Conservation (phyloP, 345 rosid genomes). For the Hibiscus mutabilis region DNA sequence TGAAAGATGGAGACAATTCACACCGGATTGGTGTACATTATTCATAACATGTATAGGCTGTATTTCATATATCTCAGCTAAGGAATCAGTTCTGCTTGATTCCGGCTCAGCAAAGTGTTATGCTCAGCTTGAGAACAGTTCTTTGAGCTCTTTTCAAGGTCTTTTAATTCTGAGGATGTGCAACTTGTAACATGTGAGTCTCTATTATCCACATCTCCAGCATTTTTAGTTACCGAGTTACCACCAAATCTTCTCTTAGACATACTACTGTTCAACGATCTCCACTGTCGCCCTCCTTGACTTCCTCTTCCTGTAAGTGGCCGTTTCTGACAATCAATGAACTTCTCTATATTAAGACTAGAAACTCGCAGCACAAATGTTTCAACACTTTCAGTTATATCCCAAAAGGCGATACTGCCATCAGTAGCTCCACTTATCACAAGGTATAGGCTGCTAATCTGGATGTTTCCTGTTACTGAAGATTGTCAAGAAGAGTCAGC, state of each 20-base stretch:
- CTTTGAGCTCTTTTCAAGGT: conserved; percentile 10
- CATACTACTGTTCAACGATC: conserved; percentile 29
- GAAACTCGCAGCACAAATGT: conserved; percentile 58
- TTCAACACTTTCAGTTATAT: conserved; percentile 58
- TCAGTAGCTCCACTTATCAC: conserved; percentile 88
- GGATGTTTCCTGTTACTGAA: conserved; percentile 37
- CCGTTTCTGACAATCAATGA: conserved; percentile 57
- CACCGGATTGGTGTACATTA: conserved; percentile 78
- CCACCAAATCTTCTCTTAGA: conserved; percentile 22
- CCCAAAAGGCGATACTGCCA: conserved; percentile 92
- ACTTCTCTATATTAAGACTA: conserved; percentile 40
- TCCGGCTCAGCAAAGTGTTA: conserved; percentile 22
- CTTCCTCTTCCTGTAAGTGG: conserved; percentile 96
- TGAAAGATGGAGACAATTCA: conserved; percentile 75
- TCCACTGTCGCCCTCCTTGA: conserved; percentile 91
- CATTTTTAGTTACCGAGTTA: conserved; percentile 12
- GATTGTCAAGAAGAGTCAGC: conserved; percentile 4
- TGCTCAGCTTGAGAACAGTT: conserved; percentile 20
- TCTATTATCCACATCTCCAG: conserved; percentile 15
- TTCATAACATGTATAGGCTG: conserved; percentile 45
- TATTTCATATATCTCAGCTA: conserved; percentile 45
- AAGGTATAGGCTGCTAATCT: conserved; percentile 37
- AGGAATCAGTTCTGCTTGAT: conserved; percentile 24
- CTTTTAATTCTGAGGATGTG: conserved; percentile 14
- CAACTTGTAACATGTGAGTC: conserved; percentile 9